Conservation (phyloP, 768 basidiomycete genomes). For the Trametes sanguinea region DNA sequence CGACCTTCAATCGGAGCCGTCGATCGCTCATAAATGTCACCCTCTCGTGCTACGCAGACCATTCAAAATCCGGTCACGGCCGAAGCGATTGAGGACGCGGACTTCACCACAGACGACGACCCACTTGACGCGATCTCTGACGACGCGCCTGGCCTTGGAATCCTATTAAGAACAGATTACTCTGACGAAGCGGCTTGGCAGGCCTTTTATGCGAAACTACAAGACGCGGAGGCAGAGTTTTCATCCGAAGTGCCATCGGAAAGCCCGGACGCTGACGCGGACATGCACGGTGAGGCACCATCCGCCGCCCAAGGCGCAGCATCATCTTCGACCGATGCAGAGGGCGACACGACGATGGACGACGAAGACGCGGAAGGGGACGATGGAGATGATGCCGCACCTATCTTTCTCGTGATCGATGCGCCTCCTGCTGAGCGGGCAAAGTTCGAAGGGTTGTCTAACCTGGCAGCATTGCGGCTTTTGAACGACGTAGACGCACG, state of each 20-base stretch:
- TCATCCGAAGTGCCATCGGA: constrained; percentile 27
- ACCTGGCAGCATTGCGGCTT: constrained; percentile 64
- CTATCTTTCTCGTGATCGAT: constrained; percentile 57
- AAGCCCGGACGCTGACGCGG: constrained; percentile 29
- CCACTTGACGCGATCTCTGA: constrained; percentile 50
- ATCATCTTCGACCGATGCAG: constrained; percentile 23
- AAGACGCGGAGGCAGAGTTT: constrained; percentile 60
- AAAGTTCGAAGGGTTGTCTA: constrained; percentile 54
- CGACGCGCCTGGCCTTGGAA: constrained; percentile 53
- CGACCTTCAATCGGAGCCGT: not conserved
- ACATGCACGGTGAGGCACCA: constrained; percentile 27
- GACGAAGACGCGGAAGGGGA: constrained; percentile 34
- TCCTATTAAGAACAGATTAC: constrained; percentile 76
- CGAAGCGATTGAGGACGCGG: constrained; percentile 26
- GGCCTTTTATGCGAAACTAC: constrained; percentile 50
- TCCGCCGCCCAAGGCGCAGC: constrained; percentile 24
- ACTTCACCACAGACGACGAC: constrained; percentile 48
- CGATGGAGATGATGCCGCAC: constrained; percentile 21
- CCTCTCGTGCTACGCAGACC: not conserved
- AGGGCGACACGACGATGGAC: constrained; percentile 26
- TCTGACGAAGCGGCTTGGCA: constrained; percentile 68
- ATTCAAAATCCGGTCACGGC: constrained; percentile 22
- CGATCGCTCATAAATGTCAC: not conserved
- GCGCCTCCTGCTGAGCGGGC: constrained; percentile 46
- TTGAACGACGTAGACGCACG: constrained; percentile 74